These are phyloP conservation scores for Coniochaeta prunicola DNA, from an alignment of 2,329 filamentous ascomycete genomes.

Conservation along the genomic window DNA sequence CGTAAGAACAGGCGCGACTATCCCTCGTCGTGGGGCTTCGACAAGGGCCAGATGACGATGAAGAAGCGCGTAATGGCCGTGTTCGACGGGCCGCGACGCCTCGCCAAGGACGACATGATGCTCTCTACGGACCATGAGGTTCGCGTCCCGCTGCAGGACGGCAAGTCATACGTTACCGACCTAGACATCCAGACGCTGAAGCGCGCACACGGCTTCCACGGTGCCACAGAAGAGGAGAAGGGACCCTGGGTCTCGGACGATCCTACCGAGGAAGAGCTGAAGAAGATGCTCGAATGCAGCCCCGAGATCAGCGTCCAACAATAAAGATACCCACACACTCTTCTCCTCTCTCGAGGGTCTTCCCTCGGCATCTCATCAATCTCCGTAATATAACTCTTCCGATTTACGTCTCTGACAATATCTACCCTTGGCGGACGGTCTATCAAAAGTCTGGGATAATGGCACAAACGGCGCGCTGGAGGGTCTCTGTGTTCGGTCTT, in stretches of 20 bases:
- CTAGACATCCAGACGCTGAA: conserved; percentile 85
- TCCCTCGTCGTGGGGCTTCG: conserved; percentile 87
- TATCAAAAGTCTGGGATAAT: conserved; percentile 5
- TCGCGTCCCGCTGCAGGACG: conserved; percentile 69
- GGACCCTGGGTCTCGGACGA: conserved; percentile 76
- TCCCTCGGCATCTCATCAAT: background rate
- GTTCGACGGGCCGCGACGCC: conserved; percentile 77
- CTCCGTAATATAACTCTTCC: background rate
- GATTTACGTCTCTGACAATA: conserved; percentile 2
- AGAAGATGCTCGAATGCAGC: conserved; percentile 50
- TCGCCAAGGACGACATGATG: conserved; percentile 99
- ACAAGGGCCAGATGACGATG: conserved; percentile 91
- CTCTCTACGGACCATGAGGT: conserved; percentile 92
- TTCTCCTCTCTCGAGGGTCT: background rate
- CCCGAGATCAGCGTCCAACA: conserved; percentile 12
- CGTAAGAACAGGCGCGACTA: conserved; percentile 93
- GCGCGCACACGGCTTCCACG: conserved; percentile 76
- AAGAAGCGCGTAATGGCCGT: conserved; percentile 94
- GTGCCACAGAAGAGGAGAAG: conserved; percentile 78
- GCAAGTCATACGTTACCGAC: conserved; percentile 80
- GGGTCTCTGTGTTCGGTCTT: conserved; percentile 1
- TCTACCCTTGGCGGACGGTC: background rate
- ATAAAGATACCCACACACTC: conserved; percentile 1
- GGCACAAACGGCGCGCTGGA: conserved; percentile 18
- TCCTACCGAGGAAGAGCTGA: conserved; percentile 52